Conservation (phyloP, 768 basidiomycete genomes). For the Boletus patriciae region DNA sequence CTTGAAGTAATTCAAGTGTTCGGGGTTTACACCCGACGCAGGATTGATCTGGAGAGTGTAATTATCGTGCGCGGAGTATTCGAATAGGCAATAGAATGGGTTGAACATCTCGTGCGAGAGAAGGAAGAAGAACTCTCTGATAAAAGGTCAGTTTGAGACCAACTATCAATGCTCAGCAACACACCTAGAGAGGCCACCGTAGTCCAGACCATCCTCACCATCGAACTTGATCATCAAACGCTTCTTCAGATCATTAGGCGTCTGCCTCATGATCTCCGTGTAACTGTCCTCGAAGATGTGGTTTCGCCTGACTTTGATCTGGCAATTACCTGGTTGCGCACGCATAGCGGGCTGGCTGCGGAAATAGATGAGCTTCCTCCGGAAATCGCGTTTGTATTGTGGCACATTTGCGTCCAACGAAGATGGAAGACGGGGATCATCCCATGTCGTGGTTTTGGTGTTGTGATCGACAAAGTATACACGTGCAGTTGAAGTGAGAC, state of each 20-base stretch:
- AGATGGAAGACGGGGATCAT: constrained; percentile 94
- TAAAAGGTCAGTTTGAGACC: constrained; percentile 9
- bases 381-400: constrained; percentile 99
- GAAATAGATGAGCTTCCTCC: constrained; percentile 99
- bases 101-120: constrained; percentile 99
- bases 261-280: constrained; percentile 99
- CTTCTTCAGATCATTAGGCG: constrained; percentile 98
- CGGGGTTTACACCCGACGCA: constrained; percentile 96
- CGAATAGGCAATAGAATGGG: constrained; percentile 99
- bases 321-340: constrained; percentile 97
- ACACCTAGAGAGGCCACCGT: constrained; percentile 94
- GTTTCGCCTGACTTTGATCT: constrained; percentile 96
- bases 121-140: constrained; percentile 99
- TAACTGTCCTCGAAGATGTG: constrained; percentile 99
- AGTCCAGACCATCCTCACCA: constrained; percentile 98
- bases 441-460: constrained; percentile 99
- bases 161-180: constrained; percentile 21
- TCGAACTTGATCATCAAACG: constrained; percentile 99
- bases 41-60: constrained; percentile 99
- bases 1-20: constrained; percentile 99
- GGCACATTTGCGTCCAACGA: constrained; percentile 96
- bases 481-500: constrained; percentile 93
- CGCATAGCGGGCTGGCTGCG: constrained; percentile 97
- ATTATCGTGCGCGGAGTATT: constrained; percentile 99
- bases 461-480: constrained; percentile 99